Evolutionary conservation across 2,329 filamentous ascomycete species (phyloP).

Genomic region (Xylaria sp.): DNA sequence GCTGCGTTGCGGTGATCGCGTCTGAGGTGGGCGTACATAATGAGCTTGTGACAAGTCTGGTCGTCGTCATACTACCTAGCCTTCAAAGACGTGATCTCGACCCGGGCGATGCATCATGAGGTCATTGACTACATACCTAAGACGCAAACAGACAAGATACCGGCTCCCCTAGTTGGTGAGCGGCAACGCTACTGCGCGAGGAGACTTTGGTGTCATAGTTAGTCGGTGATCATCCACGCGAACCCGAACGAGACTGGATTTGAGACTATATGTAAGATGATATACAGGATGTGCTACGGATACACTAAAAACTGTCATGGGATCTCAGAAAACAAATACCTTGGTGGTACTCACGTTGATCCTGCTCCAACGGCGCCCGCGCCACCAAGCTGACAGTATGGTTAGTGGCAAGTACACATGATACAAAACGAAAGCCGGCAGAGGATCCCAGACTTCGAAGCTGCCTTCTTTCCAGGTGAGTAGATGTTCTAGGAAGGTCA

Average conservation of each 20-base stretch:
- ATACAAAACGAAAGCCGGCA: conserved; percentile 53
- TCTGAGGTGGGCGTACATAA: neutral
- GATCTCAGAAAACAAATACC: conserved; percentile 22
- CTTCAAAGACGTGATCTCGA: neutral
- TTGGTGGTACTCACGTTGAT: conserved; percentile 63
- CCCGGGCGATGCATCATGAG: neutral
- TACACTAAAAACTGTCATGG: neutral
- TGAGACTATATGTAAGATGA: neutral
- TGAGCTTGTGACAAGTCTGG: neutral
- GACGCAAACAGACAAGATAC: neutral
- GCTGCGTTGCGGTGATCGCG: neutral
- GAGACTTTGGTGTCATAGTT: neutral
- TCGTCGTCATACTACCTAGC: neutral
- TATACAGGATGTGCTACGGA: neutral
- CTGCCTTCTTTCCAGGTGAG: conserved; percentile 50
- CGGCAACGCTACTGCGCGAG: too few relatives aligned
- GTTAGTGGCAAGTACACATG: conserved; percentile 51
- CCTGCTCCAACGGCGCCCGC: conserved; percentile 53
- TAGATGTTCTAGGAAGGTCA: conserved; percentile 36
- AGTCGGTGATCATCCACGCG: neutral
- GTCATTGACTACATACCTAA: neutral
- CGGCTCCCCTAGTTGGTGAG: neutral
- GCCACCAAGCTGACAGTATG: conserved; percentile 43
- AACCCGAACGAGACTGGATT: neutral
- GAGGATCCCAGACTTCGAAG: conserved; percentile 50